phyloP scores from a whole-genome alignment of 2,329 filamentous ascomycete genomes.

The Calonectria fujianensis region DNA sequence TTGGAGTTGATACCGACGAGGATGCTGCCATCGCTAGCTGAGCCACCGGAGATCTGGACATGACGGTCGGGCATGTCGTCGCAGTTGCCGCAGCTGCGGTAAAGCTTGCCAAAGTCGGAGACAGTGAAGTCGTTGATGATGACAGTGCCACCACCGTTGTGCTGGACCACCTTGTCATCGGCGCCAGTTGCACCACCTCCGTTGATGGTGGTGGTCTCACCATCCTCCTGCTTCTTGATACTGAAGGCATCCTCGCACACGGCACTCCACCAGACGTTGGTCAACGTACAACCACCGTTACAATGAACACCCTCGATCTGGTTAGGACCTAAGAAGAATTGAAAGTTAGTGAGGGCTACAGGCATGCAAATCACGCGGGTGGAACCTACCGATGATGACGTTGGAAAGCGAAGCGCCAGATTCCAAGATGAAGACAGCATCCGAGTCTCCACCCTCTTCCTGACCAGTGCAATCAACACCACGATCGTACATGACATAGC shows the following conservation, averaged over 20 bases:
- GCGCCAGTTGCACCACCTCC: conserved; percentile 28
- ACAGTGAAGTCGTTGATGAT: conserved; percentile 34
- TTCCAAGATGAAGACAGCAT: conserved; percentile 66
- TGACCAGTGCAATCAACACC: conserved; percentile 55
- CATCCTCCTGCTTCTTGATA: conserved; percentile 55
- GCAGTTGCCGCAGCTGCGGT: conserved; percentile 35
- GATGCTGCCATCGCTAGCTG: conserved; percentile 20
- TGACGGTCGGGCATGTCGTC: conserved; percentile 32
- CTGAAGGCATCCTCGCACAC: conserved; percentile 67
- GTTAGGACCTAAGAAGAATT: conserved; percentile 53
- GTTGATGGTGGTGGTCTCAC: conserved; percentile 55
- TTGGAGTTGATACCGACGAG: conserved; percentile 35
- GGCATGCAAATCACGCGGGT: not conserved
- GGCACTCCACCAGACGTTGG: conserved; percentile 69
- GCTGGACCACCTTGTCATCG: conserved; percentile 30
- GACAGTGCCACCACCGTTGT: conserved; percentile 30
- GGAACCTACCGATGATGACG: conserved; percentile 64
- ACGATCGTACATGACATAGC: conserved; percentile 54
- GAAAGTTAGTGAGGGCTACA: not conserved
- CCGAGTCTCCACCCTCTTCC: conserved; percentile 55
- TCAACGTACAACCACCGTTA: conserved; percentile 63
- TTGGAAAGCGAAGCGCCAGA: conserved; percentile 66
- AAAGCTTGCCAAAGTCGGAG: conserved; percentile 35
- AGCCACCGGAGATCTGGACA: conserved; percentile 27
- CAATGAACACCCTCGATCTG: conserved; percentile 69